phyloP scores from a whole-genome alignment of 1,284 basidiomycete species.

The Boletus semigastroideus region DNA sequence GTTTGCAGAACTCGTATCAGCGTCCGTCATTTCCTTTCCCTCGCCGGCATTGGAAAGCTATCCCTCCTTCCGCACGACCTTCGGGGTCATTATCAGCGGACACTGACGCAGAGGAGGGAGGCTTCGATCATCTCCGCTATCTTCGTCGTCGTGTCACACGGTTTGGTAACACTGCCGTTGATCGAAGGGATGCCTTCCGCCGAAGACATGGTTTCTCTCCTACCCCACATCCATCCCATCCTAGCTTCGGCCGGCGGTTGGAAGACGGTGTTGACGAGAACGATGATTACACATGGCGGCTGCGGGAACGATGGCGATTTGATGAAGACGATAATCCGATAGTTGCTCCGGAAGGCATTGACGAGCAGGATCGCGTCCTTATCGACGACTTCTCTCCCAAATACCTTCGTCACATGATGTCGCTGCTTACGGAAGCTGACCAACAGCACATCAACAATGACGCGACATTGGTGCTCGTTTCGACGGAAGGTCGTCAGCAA shows the following conservation, averaged over 20 bases:
- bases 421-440: constrained; percentile 48
- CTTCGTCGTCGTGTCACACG: constrained; percentile 79
- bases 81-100: constrained; percentile 36
- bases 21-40: constrained; percentile 46
- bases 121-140: constrained; percentile 42
- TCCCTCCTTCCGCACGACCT: constrained; percentile 40
- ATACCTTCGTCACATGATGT: constrained; percentile 61
- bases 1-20: constrained; percentile 60
- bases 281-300: constrained; percentile 42
- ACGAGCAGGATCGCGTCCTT: constrained; percentile 66
- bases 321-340: constrained; percentile 63
- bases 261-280: constrained; percentile 37
- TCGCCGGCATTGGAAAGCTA: constrained; percentile 63
- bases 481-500: constrained; percentile 41
- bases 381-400: constrained; percentile 68
- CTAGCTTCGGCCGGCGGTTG: constrained; percentile 15
- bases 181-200: constrained; percentile 56
- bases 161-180: constrained; percentile 78
- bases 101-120: constrained; percentile 34
- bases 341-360: constrained; percentile 57
- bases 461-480: constrained; percentile 39
- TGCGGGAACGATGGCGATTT: constrained; percentile 68
- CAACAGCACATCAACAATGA: constrained; percentile 45
- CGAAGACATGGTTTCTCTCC: constrained; percentile 28
- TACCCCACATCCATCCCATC: constrained; percentile 7